Evolutionary conservation across 495 filamentous ascomycete genomes (phyloP).

Genomic region (Aspergillus conjunctus): DNA sequence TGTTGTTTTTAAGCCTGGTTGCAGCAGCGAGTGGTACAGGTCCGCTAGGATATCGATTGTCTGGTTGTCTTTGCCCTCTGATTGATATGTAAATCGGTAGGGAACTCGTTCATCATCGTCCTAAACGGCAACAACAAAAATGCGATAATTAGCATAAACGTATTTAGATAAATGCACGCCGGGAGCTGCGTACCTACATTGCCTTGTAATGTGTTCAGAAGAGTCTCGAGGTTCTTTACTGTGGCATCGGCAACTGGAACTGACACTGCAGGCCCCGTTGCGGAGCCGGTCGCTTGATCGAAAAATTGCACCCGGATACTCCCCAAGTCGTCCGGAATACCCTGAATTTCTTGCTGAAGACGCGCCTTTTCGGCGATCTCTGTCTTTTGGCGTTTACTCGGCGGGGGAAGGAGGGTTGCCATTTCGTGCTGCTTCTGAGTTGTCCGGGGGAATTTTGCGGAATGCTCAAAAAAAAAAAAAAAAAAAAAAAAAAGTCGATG

Average conservation of each 20-base stretch:
- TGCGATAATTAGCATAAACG: background rate
- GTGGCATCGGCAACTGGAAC: conserved; percentile 84
- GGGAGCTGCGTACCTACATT: conserved; percentile 59
- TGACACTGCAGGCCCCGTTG: conserved; percentile 69
- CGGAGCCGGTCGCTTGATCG: conserved; percentile 75
- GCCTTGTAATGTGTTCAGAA: conserved; percentile 86
- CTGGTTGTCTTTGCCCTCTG: conserved; percentile 49
- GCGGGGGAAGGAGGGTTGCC: conserved; percentile 87
- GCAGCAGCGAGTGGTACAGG: conserved; percentile 70
- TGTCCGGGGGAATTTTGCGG: conserved; percentile 16
- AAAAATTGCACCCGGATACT: conserved; percentile 84
- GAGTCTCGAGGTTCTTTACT: conserved; percentile 83
- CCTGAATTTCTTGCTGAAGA: conserved; percentile 75
- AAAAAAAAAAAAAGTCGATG: conserved; percentile 21
- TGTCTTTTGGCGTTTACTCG: conserved; percentile 84
- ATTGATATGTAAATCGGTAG: conserved; percentile 79
- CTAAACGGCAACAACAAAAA: conserved; percentile 39
- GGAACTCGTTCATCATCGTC: conserved; percentile 79
- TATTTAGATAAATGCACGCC: background rate
- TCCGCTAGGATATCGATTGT: conserved; percentile 65
- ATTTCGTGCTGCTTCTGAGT: conserved; percentile 48
- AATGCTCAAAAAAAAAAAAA: too few relatives aligned
- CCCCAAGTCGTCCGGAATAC: conserved; percentile 70
- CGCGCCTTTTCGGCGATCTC: conserved; percentile 71
- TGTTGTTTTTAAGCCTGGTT: conserved; percentile 64